Evolutionary conservation across 2,329 filamentous ascomycete genomes (phyloP).

Genomic region (Colletotrichum caudatum): DNA sequence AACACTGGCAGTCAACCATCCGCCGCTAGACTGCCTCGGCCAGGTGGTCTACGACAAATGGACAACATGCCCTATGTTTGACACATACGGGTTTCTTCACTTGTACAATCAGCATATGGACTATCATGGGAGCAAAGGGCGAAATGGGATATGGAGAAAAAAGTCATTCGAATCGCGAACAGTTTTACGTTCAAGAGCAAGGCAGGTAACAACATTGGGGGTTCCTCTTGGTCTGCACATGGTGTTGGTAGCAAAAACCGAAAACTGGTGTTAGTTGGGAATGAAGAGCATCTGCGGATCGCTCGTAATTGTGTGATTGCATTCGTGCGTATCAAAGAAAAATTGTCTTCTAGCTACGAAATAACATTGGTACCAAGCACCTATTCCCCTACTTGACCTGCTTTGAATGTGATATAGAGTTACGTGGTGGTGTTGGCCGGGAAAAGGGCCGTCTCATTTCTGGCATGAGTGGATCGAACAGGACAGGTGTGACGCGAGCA

Average conservation of each 20-base stretch:
- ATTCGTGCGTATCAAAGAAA: conserved; percentile 5
- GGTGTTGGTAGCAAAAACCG: conserved; percentile 14
- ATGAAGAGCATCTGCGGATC: conserved; percentile 7
- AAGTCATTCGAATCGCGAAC: conserved; percentile 23
- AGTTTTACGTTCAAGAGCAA: conserved; percentile 23
- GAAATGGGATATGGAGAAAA: conserved; percentile 32
- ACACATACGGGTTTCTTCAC: conserved; percentile 6
- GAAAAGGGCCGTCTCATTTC: conserved; percentile 8
- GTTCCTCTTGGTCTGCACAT: conserved; percentile 5
- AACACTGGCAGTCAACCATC: conserved; percentile 63
- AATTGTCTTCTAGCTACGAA: conserved; percentile 15
- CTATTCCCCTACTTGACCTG: not conserved
- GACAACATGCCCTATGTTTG: conserved; percentile 7
- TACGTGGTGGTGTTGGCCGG: not conserved
- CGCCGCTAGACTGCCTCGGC: conserved; percentile 45
- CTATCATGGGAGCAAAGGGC: conserved; percentile 30
- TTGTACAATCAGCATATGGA: conserved; percentile 38
- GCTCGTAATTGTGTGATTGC: conserved; percentile 7
- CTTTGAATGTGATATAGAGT: conserved; percentile 7
- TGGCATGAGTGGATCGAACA: conserved; percentile 11
- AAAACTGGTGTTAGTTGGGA: conserved; percentile 20
- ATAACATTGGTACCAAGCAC: conserved; percentile 11
- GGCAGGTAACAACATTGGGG: conserved; percentile 6
- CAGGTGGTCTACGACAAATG: not conserved
- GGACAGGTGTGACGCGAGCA: conserved; percentile 16